These are phyloP conservation scores for Fusarium multiceps DNA, from an alignment of 2,329 filamentous ascomycete genomes.

Conservation along the genomic window DNA sequence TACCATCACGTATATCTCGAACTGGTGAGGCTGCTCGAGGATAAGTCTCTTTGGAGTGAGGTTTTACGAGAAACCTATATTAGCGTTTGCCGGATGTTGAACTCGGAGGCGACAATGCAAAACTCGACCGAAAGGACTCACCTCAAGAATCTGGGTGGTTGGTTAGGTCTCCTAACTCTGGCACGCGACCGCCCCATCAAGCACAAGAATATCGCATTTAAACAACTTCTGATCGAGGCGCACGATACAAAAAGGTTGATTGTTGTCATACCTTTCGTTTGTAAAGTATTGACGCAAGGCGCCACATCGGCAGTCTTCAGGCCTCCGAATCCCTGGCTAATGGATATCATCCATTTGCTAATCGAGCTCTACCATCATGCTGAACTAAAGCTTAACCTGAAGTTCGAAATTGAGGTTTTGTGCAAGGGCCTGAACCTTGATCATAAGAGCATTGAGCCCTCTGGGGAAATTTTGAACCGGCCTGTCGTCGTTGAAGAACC, in stretches of 20 bases:
- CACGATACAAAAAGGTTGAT: conserved; percentile 92
- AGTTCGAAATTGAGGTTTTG: conserved; percentile 98
- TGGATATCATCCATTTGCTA: conserved; percentile 92
- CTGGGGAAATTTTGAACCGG: conserved; percentile 85
- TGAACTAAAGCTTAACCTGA: conserved; percentile 94
- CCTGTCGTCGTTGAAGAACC: conserved; percentile 71
- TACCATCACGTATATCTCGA: conserved; percentile 95
- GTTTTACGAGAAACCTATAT: conserved; percentile 94
- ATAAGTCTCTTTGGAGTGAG: conserved; percentile 83
- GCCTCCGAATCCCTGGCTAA: conserved; percentile 96
- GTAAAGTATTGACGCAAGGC: conserved; percentile 91
- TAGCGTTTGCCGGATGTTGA: conserved; percentile 86
- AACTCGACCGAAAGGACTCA: conserved; percentile 87
- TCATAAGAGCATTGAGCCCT: conserved; percentile 89
- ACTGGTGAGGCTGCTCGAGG: conserved; percentile 83
- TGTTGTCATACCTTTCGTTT: conserved; percentile 96
- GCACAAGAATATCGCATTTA: conserved; percentile 96
- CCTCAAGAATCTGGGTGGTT: conserved; percentile 91
- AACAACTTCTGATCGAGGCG: conserved; percentile 91
- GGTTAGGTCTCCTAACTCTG: conserved; percentile 93
- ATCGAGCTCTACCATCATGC: conserved; percentile 94
- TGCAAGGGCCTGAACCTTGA: conserved; percentile 94
- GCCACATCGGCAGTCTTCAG: conserved; percentile 88
- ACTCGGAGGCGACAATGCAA: conserved; percentile 87
- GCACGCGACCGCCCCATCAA: conserved; percentile 95